Evolutionary conservation across 768 basidiomycete genomes (phyloP).

Genomic region (Symmetrospora coprosmae): DNA sequence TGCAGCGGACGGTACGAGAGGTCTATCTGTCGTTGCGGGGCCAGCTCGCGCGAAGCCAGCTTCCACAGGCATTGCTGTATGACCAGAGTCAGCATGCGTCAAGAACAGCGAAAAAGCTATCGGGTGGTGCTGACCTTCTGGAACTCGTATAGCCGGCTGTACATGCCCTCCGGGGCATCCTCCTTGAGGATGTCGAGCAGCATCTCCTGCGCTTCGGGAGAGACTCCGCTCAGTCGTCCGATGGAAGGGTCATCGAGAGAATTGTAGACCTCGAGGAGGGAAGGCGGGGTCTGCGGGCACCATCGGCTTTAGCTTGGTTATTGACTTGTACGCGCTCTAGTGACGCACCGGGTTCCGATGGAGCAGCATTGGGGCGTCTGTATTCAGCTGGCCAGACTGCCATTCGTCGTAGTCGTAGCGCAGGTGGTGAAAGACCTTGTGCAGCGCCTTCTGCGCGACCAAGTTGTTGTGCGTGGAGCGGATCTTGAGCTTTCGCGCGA

Average conservation of each 20-base stretch:
- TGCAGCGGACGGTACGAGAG: neutral
- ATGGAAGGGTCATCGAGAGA: conserved; percentile 13
- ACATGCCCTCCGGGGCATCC: conserved; percentile 9
- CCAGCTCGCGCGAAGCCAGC: conserved; percentile 29
- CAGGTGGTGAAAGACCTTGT: conserved; percentile 5
- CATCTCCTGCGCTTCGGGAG: neutral
- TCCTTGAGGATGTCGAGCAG: neutral
- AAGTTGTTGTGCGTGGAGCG: neutral
- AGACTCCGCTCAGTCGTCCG: neutral
- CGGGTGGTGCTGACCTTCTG: conserved; percentile 22
- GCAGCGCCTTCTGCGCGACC: neutral
- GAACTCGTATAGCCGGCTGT: conserved; percentile 22
- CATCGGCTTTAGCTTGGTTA: neutral
- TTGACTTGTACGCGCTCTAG: neutral
- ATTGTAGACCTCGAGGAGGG: conserved; percentile 28
- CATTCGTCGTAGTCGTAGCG: neutral
- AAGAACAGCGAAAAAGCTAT: no score
- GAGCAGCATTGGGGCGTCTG: neutral
- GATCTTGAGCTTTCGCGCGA: neutral
- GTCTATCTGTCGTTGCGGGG: conserved; percentile 7
- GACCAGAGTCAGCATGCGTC: no score
- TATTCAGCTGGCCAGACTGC: neutral
- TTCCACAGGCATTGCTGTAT: conserved; percentile 25
- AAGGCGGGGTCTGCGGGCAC: neutral
- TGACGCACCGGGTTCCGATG: neutral